Evolutionary conservation across 805 yeast genomes (phyloP).

Genomic region (Hanseniaspora mollemarum): DNA sequence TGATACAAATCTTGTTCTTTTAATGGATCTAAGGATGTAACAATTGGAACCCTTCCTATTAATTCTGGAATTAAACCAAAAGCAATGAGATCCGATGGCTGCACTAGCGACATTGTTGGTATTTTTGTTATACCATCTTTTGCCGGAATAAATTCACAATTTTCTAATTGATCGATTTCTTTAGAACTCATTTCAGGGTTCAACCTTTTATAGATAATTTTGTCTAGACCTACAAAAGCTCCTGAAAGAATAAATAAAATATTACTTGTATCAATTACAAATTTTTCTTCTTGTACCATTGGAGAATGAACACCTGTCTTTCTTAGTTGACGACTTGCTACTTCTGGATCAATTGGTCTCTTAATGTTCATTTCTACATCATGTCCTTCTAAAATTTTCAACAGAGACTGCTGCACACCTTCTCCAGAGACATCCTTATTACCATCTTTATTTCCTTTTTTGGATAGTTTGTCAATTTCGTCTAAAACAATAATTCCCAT

Average conservation of each 20-base stretch:
- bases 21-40: constrained; percentile 40
- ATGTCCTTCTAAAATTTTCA: constrained; percentile 49
- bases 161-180: constrained; percentile 19
- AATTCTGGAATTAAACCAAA: constrained; percentile 52
- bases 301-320: constrained; percentile 26
- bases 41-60: constrained; percentile 47
- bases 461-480: constrained; percentile 48
- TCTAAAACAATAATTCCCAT: constrained; percentile 50
- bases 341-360: constrained; percentile 31
- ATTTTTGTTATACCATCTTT: constrained; percentile 28
- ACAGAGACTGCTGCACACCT: constrained; percentile 51
- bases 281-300: constrained; percentile 34
- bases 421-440: constrained; percentile 53
- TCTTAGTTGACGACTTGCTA: constrained; percentile 22
- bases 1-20: constrained; percentile 36
- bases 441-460: constrained; percentile 37
- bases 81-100: constrained; percentile 40
- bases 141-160: constrained; percentile 1
- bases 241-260: constrained; percentile 49
- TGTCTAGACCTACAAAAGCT: constrained; percentile 50
- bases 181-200: constrained; percentile 24
- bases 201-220: constrained; percentile 35
- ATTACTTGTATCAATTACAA: constrained; percentile 44
- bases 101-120: constrained; percentile 36
- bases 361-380: constrained; percentile 39